Evolutionary conservation across 768 basidiomycete genomes (phyloP), one percentile per base, ranked within the genome.

Genomic region (Russula foetens): DNA sequence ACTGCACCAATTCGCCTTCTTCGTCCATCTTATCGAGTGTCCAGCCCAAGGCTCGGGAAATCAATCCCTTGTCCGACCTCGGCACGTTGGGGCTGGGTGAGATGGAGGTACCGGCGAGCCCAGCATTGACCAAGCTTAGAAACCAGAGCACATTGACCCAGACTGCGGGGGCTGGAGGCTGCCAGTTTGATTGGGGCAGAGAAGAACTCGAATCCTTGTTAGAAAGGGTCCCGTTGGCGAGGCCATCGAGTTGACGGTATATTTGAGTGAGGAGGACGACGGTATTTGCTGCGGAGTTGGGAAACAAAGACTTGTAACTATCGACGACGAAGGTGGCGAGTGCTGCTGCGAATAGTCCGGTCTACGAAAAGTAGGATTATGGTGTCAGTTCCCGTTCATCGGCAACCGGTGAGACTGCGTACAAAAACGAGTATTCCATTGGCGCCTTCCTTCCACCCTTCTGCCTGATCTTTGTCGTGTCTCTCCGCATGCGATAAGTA

Each of bases 211-310:
- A 11, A 35, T 7, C 9, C 4, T 11, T 35, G 35, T 35, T 35
- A 12, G 35, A 5, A 17, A 23, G 49, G 9, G 48, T 50, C 17
- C 35, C 53, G 43, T 60, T 63, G 5, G 49, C 28, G 28, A 41
- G 26, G 17, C 52, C 31, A 3, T 46, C 26, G 8, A 64, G 50
- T 29, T 64, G 63, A 2, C 23, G 38, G 14, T 62, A 64, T 50
- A 64, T 64, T 38, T 64, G 62, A 7, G 55, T 19, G 41, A 64
- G 60, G 24, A 57, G 55, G 38, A 26, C 7, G 54, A 63, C 61
- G 4, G 53, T 21, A 11, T 49, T 43, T 8, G 21, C 28, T 3
- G 49, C 60, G 5, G 55, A 38, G 26, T 65, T 62, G 3, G 63
- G 63, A 17, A 47, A 38, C 23, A 65, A 38, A 0, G 19, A 23